phyloP scores from a whole-genome alignment of 148 eudicot species.

The Rheum nobile region DNA sequence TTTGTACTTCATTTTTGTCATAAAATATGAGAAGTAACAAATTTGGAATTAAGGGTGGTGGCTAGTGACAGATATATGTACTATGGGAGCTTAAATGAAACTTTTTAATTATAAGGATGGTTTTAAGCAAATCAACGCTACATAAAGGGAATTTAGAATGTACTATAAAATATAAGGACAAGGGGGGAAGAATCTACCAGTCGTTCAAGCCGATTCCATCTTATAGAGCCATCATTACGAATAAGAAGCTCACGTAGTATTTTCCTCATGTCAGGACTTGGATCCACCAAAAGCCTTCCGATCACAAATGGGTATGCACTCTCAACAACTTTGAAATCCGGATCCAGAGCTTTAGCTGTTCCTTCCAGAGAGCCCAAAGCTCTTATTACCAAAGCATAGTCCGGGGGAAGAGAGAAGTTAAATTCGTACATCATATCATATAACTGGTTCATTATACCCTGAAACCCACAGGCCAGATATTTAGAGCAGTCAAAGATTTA shows the following conservation, averaged over 20 bases:
- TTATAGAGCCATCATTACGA: constrained; percentile 87
- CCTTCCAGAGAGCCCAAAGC: constrained; percentile 98
- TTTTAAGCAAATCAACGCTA: not conserved
- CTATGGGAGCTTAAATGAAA: not conserved
- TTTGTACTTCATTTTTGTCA: not conserved
- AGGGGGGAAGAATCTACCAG: constrained; percentile 39
- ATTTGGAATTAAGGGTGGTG: not conserved
- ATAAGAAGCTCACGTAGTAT: constrained; percentile 80
- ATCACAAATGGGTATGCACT: constrained; percentile 96
- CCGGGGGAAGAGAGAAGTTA: constrained; percentile 90
- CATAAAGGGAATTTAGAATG: not conserved
- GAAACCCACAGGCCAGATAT: constrained; percentile 16
- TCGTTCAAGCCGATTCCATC: constrained; percentile 93
- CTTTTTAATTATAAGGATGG: not conserved
- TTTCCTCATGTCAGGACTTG: constrained; percentile 94
- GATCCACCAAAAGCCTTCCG: constrained; percentile 87
- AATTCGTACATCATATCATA: constrained; percentile 96
- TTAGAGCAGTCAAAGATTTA: not conserved
- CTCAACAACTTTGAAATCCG: constrained; percentile 84
- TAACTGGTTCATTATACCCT: constrained; percentile 95
- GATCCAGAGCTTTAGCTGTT: constrained; percentile 93
- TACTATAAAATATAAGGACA: not conserved
- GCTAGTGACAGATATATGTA: not conserved
- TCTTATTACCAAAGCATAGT: constrained; percentile 95
- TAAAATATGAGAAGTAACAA: not conserved